Conservation (phyloP, 257 asterid species). For the Nicotiana undulata region DNA sequence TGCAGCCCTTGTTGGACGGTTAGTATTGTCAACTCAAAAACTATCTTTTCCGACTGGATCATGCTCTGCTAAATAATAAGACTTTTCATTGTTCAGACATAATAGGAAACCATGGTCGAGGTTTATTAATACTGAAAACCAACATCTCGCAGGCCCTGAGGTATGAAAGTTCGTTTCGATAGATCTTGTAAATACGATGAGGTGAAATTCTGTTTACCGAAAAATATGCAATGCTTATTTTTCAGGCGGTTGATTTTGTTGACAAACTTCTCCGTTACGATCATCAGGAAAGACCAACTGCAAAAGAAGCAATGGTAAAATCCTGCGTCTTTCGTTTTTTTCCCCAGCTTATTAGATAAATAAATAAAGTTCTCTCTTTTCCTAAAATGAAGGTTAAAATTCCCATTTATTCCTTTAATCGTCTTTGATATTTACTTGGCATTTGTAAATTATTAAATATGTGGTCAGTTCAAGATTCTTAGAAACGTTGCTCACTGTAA, state of each 20-base stretch:
- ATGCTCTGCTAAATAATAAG: background rate
- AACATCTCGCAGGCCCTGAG: conserved; percentile 66
- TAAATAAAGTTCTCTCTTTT: background rate
- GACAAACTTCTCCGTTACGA: conserved; percentile 86
- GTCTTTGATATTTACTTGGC: background rate
- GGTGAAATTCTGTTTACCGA: background rate
- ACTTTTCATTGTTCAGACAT: conserved; percentile 18
- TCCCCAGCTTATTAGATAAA: background rate
- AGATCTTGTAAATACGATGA: background rate
- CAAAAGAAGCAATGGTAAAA: conserved; percentile 92
- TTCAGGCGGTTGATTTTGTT: conserved; percentile 89
- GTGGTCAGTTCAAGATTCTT: background rate
- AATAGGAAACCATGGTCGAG: conserved; percentile 29
- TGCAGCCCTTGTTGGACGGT: conserved; percentile 84
- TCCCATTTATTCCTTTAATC: background rate
- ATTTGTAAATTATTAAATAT: background rate
- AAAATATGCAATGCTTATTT: background rate
- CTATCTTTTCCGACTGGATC: background rate
- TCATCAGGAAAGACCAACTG: conserved; percentile 94
- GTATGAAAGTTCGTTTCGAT: conserved; percentile 28
- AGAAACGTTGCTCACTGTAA: background rate
- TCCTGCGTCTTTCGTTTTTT: background rate
- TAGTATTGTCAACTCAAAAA: background rate
- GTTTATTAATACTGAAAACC: conserved; percentile 36
- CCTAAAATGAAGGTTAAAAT: background rate